A percentile compares a stretch with the other conserved stretches of the same genome.
Evolutionary conservation across 345 rosid species (phyloP).

Genomic region (Eucalyptus guilfoylei): DNA sequence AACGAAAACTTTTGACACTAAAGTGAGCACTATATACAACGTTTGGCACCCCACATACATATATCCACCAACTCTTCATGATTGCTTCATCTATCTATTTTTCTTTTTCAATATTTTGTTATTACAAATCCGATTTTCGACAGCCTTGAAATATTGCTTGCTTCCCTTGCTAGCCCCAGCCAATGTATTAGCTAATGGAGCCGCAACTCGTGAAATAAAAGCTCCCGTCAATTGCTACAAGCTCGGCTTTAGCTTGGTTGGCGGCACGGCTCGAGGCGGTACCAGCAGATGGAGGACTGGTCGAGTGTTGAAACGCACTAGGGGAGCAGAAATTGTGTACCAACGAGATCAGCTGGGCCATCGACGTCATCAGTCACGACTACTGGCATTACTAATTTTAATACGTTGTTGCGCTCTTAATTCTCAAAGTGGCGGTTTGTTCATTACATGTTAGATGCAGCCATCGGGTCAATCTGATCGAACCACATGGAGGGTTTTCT

Average conservation of each 20-base stretch:
- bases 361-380: constrained; percentile 20
- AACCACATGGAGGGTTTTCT: background rate
- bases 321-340: constrained; percentile 55
- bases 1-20: too few relatives aligned
- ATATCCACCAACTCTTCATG: background rate
- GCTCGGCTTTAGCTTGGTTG: background rate
- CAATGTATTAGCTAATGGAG: background rate
- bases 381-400: constrained; percentile 30
- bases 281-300: constrained; percentile 5
- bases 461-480: background rate
- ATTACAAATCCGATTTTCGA: background rate
- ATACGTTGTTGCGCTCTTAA: background rate
- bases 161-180: background rate
- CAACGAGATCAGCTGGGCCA: constrained; percentile 43
- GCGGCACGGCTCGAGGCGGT: background rate
- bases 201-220: background rate
- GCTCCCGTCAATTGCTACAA: background rate
- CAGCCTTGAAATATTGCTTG: background rate
- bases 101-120: background rate
- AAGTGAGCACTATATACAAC: too few relatives aligned
- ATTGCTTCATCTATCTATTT: too few relatives aligned
- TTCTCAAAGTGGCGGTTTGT: background rate
- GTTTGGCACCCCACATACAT: too few relatives aligned
- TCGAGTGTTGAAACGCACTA: constrained; percentile 45
- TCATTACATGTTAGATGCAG: background rate